Base-by-base conservation (phyloP, 2,329 filamentous ascomycete genomes). In the Fusarium sp. region DNA sequence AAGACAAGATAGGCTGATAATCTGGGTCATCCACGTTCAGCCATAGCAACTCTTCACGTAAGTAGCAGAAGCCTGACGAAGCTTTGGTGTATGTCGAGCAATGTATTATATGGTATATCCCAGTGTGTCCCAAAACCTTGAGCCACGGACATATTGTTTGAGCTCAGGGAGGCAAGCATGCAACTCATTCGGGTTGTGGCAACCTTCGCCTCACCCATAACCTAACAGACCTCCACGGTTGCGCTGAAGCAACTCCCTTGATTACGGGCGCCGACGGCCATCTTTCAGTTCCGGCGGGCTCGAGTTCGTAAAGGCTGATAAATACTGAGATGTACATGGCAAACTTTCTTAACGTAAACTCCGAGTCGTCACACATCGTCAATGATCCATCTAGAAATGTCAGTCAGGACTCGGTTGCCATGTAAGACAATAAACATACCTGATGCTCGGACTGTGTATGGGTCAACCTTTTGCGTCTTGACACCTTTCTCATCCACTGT, bases 261-360 rank as follows among this genome's bases (percentile, higher is more conserved):
- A 72, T 28, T 28, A 78, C 70, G 28, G 72, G 72, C 2, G 80
- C 77, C 11, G 69, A 58, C 6, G 66, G 64, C 82, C 81, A 83
- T 11, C 61, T 66, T 9, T 73, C 56, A 18, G 78, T 79, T 11
- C 75, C 71, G 1, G 76, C 76, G 3, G 83, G 79, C 51, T 77
- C 66, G 30, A 84, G 78, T 26, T 84, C 81, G 62, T 84, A 84
- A 32, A 83, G 77, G 0, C 81, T 79, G 38, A 84, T 70, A 20
- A 84, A 78, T 20, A 80, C 73, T 0, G 82, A 79, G 14, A 80
- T 73, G 61, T 80, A 83, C 20, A 83, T 57, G 6, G 84, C 55
- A 11, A 83, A 77, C 60, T 84, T 82, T 38, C 80, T 78, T 20
- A 79, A 28, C 4, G 81, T 78, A 54, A 83, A 80, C 0, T 73